Evolutionary conservation across 768 basidiomycete genomes (phyloP), one percentile per base, ranked within the genome.

Genomic region (Multifurca ochricompacta): DNA sequence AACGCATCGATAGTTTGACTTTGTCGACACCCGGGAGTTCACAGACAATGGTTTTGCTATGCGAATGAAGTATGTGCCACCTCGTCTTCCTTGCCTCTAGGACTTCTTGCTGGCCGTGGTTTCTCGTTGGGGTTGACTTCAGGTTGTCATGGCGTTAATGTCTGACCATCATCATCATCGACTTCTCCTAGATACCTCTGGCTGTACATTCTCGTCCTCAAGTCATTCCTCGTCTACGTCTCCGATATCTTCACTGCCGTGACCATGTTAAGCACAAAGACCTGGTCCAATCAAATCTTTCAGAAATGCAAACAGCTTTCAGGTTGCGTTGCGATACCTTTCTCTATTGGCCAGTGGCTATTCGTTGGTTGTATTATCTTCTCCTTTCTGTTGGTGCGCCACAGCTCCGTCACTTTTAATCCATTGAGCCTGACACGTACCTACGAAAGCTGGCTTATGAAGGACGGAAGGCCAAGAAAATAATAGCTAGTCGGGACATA

Each of bases 281-380:
- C 81, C 31, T 99, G 95, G 95, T 84, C 89, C 51, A 94, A 89
- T 65, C 80, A 89, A 68, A 96, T 98, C 65, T 88, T 91, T 71
- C 74, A 81, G 56, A 78, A 83, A 59, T 94, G 92, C 67, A 70
- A 74, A 41, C 64, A 70, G 14, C 60, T 67, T 41, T 67, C 78
- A 4, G 82, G 83, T 37, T 96, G 92, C 67, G 82, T 92, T 48
- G 80, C 86, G 65, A 87, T 93, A 60, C 85, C 89, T 2, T 98
- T 96, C 72, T 73, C 76, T 54, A 82, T 89, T 51, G 93, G 91
- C 48, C 90, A 93, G 70, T 98, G 92, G 92, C 74, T 99, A 57
- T 98, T 98, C 73, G 87, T 96, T 18, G 92, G 91, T 42, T 98
- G 95, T 71, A 98, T 99, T 78, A 87, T 96, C 62, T 90, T 96